These are phyloP conservation scores for Cucurbita moschata DNA, from an alignment of 306 rosid genomes.

Conservation along the genomic window DNA sequence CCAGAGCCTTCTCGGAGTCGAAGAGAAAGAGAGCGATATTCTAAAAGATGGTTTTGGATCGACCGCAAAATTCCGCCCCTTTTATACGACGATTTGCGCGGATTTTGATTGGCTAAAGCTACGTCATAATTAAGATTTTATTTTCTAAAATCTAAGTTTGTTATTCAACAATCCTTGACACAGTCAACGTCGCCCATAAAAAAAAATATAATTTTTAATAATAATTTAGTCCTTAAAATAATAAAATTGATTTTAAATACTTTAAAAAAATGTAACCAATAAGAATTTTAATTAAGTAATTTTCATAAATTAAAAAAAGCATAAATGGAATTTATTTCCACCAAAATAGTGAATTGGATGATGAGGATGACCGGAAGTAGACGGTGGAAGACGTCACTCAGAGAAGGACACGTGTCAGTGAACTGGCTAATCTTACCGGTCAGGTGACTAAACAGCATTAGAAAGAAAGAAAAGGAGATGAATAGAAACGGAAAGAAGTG, in stretches of 20 bases:
- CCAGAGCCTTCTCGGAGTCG: conserved; percentile 6
- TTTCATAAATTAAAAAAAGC: no score
- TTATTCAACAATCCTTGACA: no score
- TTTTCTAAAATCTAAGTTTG: background rate
- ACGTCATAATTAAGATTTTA: background rate
- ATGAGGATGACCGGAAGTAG: background rate
- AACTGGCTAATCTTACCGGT: background rate
- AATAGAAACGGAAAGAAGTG: background rate
- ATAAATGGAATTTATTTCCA: background rate
- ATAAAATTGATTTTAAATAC: no score
- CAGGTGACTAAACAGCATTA: background rate
- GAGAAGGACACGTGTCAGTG: background rate
- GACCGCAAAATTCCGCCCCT: background rate
- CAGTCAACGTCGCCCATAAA: no score
- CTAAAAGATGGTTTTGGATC: background rate
- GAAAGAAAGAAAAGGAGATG: background rate
- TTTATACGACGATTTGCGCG: background rate
- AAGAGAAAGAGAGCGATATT: background rate
- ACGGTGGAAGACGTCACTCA: background rate
- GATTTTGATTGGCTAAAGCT: background rate
- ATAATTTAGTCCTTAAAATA: no score
- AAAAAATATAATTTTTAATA: no score
- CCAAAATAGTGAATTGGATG: background rate
- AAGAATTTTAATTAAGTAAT: no score
- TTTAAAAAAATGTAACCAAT: no score